Evolutionary conservation across 805 yeast genomes (phyloP).

Genomic region (Ogataea paraovalis): DNA sequence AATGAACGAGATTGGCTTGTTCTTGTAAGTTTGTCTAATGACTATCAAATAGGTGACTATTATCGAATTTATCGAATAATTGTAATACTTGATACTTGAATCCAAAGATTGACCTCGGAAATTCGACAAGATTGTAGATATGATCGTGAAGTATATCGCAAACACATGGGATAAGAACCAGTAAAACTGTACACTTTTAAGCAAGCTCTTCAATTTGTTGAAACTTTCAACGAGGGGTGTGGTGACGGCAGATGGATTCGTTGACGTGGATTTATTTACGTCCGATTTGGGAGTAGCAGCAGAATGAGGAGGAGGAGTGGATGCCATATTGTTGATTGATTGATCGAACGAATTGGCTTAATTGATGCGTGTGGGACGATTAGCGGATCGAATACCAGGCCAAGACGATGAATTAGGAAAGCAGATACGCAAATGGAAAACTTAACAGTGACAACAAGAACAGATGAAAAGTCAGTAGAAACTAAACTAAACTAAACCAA

Average conservation of each 20-base stretch:
- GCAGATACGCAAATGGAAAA: no score
- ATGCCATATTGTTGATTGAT: background rate
- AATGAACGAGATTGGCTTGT: constrained; percentile 29
- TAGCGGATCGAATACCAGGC: no score
- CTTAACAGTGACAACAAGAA: no score
- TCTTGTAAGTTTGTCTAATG: constrained; percentile 52
- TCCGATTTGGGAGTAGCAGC: background rate
- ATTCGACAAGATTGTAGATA: constrained; percentile 39
- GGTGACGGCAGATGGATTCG: background rate
- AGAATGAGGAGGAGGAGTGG: background rate
- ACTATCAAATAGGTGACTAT: constrained; percentile 62
- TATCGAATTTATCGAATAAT: constrained; percentile 45
- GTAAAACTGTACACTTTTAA: constrained; percentile 55
- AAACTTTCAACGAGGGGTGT: background rate
- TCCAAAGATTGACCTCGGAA: constrained; percentile 31
- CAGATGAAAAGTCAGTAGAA: background rate
- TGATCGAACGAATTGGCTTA: no score
- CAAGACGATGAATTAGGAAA: no score
- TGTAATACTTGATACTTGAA: constrained; percentile 34
- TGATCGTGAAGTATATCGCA: constrained; percentile 40
- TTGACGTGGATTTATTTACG: background rate
- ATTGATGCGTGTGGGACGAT: no score
- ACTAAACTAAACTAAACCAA: no score
- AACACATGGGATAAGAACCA: constrained; percentile 65
- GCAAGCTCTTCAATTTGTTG: constrained; percentile 12